Evolutionary conservation across 2,329 filamentous ascomycete species (phyloP).

Genomic region (Pseudogymnoascus sp.): DNA sequence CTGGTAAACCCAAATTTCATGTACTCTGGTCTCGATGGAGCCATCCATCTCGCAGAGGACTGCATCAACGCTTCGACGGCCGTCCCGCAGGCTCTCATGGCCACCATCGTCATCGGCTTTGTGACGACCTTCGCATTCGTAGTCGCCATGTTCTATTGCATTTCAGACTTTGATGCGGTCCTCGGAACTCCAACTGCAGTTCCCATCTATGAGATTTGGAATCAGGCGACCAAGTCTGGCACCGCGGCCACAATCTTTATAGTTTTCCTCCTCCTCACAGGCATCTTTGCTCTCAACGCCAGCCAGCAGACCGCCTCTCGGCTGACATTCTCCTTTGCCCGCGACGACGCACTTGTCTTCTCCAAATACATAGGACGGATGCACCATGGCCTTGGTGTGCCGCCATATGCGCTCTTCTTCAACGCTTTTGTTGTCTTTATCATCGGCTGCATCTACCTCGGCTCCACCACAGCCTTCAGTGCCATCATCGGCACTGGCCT

Average conservation of each 20-base stretch:
- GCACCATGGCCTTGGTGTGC: slow-evolving; percentile 52
- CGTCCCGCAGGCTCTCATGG: slow-evolving; percentile 6
- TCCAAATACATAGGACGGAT: slow-evolving; percentile 53
- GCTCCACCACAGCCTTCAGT: slow-evolving; percentile 60
- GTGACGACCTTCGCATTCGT: slow-evolving; percentile 34
- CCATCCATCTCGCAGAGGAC: slow-evolving; percentile 38
- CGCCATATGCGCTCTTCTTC: slow-evolving; percentile 57
- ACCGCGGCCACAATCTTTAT: background rate
- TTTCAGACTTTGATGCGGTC: slow-evolving; percentile 32
- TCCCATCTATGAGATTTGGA: slow-evolving; percentile 21
- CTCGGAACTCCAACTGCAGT: slow-evolving; percentile 27
- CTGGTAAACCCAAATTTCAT: slow-evolving; percentile 34
- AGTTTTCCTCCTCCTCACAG: background rate
- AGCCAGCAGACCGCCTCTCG: background rate
- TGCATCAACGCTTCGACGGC: slow-evolving; percentile 6
- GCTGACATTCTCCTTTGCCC: slow-evolving; percentile 37
- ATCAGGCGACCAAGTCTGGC: background rate
- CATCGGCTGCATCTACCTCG: slow-evolving; percentile 62
- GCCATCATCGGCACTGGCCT: slow-evolving; percentile 64
- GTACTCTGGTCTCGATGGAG: slow-evolving; percentile 36
- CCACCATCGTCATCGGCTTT: slow-evolving; percentile 34
- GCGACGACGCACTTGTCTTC: slow-evolving; percentile 57
- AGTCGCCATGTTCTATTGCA: slow-evolving; percentile 36
- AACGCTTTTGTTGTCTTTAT: slow-evolving; percentile 53
- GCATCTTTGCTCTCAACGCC: background rate